Evolutionary conservation across 1,284 basidiomycete genomes (phyloP).

Genomic region (Ustilago trichophora): DNA sequence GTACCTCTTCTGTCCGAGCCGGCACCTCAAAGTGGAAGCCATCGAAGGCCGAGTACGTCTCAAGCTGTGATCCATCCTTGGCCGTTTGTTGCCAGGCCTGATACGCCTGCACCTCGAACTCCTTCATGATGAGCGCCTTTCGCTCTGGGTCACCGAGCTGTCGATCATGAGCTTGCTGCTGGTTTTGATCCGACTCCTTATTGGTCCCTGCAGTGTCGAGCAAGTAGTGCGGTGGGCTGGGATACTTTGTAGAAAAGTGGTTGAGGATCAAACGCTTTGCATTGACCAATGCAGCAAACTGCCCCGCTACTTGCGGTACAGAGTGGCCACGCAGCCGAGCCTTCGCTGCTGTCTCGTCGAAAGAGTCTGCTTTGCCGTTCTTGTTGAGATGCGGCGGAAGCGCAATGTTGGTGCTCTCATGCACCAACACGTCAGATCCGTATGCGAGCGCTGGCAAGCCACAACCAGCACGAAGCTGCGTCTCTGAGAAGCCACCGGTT

Average conservation of each 20-base stretch:
- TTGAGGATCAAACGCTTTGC: slow-evolving; percentile 57
- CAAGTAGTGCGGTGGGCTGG: slow-evolving; percentile 43
- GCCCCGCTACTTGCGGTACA: slow-evolving; percentile 58
- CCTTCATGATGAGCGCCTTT: slow-evolving; percentile 43
- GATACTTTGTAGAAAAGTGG: slow-evolving; percentile 60
- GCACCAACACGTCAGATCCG: slow-evolving; percentile 60
- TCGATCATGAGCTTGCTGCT: slow-evolving; percentile 4
- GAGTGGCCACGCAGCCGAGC: slow-evolving; percentile 58
- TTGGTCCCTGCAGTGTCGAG: slow-evolving; percentile 23
- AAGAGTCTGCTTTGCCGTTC: slow-evolving; percentile 38
- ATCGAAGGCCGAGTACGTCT: slow-evolving; percentile 35
- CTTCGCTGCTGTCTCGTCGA: slow-evolving; percentile 40
- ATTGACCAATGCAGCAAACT: slow-evolving; percentile 53
- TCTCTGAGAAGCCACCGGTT: slow-evolving; percentile 40
- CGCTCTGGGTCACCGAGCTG: slow-evolving; percentile 41
- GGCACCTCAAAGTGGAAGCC: slow-evolving; percentile 42
- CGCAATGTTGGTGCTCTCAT: slow-evolving; percentile 64
- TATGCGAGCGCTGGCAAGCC: slow-evolving; percentile 20
- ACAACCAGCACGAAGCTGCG: slow-evolving; percentile 13
- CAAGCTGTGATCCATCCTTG: slow-evolving; percentile 1
- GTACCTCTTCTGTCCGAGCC: slow-evolving; percentile 3
- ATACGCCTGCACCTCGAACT: slow-evolving; percentile 54
- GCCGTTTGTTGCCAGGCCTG: slow-evolving; percentile 40
- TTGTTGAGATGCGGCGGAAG: slow-evolving; percentile 42
- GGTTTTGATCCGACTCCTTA: neutral